A percentile compares a stretch with the other conserved stretches of the same genome.
phyloP scores from a whole-genome alignment of 2,329 filamentous ascomycete genomes.

The Paraphoma sp. region DNA sequence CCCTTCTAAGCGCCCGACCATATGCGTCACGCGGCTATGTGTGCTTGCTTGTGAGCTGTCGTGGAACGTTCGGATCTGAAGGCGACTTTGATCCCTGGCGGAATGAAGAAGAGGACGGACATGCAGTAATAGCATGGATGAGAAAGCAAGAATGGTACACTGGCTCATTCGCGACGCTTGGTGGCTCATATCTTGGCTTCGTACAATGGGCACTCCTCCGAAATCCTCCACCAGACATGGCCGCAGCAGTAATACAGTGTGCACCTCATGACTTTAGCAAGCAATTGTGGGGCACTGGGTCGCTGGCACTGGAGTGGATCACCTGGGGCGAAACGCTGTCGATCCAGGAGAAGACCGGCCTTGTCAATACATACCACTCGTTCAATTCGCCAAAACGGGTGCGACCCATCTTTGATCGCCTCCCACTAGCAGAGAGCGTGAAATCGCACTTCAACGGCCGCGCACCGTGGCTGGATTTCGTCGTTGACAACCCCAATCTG shows the following conservation, averaged over 20 bases:
- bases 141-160: constrained; percentile 20
- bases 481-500: constrained; percentile 5
- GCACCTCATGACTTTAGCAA: constrained; percentile 13
- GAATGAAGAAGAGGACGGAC: constrained; percentile 16
- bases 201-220: constrained; percentile 13
- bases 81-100: constrained; percentile 14
- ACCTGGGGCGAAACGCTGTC: constrained; percentile 7
- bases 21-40: constrained; percentile 17
- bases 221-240: constrained; percentile 14
- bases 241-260: constrained; percentile 7
- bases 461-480: constrained; percentile 1
- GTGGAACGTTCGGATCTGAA: constrained; percentile 19
- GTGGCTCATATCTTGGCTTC: constrained; percentile 17
- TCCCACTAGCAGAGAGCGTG: constrained; percentile 5
- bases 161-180: constrained; percentile 15
- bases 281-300: constrained; percentile 9
- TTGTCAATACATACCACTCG: background rate
- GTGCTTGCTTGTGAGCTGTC: constrained; percentile 14
- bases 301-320: constrained; percentile 8
- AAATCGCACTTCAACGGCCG: constrained; percentile 3
- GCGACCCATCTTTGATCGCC: background rate
- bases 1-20: background rate
- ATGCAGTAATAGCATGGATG: constrained; percentile 19
- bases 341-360: constrained; percentile 6
- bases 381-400: constrained; percentile 1